Base-by-base conservation (phyloP, 495 filamentous ascomycete genomes). In the Trichoderma virens region DNA sequence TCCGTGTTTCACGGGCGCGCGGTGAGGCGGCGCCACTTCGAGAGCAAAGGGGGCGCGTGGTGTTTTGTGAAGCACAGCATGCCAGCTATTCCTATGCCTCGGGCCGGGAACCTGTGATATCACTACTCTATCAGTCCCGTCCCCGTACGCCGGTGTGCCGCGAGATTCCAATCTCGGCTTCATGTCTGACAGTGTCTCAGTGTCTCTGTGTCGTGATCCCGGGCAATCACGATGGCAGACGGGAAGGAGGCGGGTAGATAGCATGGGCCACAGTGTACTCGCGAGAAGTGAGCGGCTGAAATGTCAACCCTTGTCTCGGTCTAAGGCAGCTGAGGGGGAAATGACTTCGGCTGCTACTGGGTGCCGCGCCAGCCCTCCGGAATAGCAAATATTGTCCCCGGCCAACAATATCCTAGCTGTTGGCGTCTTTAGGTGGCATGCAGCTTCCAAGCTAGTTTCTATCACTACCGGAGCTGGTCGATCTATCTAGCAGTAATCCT, bases 1-100 rank as follows among this genome's bases (percentile, higher is more conserved):
- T 35, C 34, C 34, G 43, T 47, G 43, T 47, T 47, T 20, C n/a
- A 23, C 20, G 43, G 20, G 51, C 34, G 51, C 51, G 27, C 51
- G 51, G 51, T 56, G 51, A 56, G 27, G 51, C 51, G 51, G 51
- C 51, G 51, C 27, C 51, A 56, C 51, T 9, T 13, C 11, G 51
- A 56, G 51, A 30, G 23, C 25, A 0, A 56, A 56, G 27, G 25
- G 51, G 51, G 51, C 25, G 51, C 51, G 23, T 56, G 2, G 27
- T 28, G 51, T 23, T n/a, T 30, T 56, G 23, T 30, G 51, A 56
- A 28, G 18, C n/a, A 47, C 2, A 20, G 43, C 43, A 5, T 47
- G 20, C 43, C n/a, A 47, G 43, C 20, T n/a, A 20, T 47, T 47
- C 43, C 43, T 47, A 5, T 25, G 4, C n/a, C 43, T 20, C 43